Evolutionary conservation across 805 yeast species (phyloP).

Genomic region (Candida taoyuanica): DNA sequence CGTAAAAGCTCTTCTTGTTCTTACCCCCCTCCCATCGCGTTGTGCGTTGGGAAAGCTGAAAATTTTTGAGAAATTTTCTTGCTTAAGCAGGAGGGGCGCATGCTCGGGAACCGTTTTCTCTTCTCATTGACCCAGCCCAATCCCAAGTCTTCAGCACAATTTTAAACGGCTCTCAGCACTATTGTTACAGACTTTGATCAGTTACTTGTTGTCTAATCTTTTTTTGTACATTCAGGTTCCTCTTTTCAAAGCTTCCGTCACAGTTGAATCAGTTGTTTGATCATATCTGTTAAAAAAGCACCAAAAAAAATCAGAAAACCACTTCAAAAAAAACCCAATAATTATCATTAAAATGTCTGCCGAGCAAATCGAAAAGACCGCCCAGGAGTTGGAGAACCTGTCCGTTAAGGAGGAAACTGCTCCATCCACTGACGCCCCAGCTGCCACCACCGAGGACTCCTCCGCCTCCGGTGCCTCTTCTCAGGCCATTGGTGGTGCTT

Average conservation of each 20-base stretch:
- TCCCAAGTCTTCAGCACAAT: background rate
- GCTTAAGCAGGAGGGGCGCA: background rate
- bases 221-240: background rate
- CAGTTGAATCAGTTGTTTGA: constrained; percentile 4
- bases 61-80: background rate
- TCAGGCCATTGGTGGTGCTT: constrained; percentile 43
- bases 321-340: constrained; percentile 6
- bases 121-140: background rate
- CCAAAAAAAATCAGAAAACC: constrained; percentile 24
- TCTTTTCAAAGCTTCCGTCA: background rate
- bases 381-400: constrained; percentile 45
- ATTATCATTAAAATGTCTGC: constrained; percentile 35
- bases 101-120: background rate
- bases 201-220: background rate
- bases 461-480: constrained; percentile 28
- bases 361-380: constrained; percentile 38
- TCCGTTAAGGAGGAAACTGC: constrained; percentile 32
- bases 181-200: background rate
- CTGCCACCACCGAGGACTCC: constrained; percentile 8
- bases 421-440: constrained; percentile 9
- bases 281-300: constrained; percentile 2
- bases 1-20: background rate
- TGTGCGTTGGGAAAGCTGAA: background rate
- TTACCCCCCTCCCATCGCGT: background rate
- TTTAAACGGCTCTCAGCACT: background rate